A percentile compares a stretch with the other conserved stretches of the same genome.
Evolutionary conservation across 768 basidiomycete species (phyloP).

Genomic region (Fomitopsis pulvina): DNA sequence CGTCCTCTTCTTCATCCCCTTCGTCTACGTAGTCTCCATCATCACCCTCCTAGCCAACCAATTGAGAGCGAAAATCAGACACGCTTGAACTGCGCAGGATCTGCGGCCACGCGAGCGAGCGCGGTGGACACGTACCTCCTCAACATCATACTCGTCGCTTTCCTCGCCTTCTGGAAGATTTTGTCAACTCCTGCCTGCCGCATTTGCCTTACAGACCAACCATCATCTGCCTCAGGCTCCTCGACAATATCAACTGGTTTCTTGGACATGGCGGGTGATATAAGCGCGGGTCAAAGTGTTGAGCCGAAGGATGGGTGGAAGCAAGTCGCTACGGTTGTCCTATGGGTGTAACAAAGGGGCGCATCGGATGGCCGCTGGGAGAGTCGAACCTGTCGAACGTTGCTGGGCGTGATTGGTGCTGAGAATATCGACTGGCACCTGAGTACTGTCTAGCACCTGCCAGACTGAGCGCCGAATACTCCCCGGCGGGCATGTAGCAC

Average conservation of each 20-base stretch:
- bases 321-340: too few species aligned
- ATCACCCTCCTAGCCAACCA: slow-evolving; percentile 15
- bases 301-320: neutral
- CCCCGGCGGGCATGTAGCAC: neutral
- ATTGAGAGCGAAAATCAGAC: neutral
- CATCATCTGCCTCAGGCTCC: slow-evolving; percentile 15
- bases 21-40: slow-evolving; percentile 18
- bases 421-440: neutral
- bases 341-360: neutral
- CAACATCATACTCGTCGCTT: slow-evolving; percentile 26
- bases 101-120: neutral
- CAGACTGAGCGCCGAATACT: neutral
- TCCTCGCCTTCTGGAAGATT: slow-evolving; percentile 17
- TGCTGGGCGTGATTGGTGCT: slow-evolving; percentile 12
- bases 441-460: neutral
- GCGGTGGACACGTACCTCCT: slow-evolving; percentile 6
- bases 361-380: neutral
- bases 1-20: slow-evolving; percentile 19
- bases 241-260: slow-evolving; percentile 6
- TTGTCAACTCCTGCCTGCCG: neutral
- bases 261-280: slow-evolving; percentile 6
- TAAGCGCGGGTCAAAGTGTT: neutral
- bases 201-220: neutral
- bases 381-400: slow-evolving; percentile 11
- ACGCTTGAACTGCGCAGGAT: neutral